phyloP scores from a whole-genome alignment of 1,284 basidiomycete species.

The Ceratobasidium sp. region DNA sequence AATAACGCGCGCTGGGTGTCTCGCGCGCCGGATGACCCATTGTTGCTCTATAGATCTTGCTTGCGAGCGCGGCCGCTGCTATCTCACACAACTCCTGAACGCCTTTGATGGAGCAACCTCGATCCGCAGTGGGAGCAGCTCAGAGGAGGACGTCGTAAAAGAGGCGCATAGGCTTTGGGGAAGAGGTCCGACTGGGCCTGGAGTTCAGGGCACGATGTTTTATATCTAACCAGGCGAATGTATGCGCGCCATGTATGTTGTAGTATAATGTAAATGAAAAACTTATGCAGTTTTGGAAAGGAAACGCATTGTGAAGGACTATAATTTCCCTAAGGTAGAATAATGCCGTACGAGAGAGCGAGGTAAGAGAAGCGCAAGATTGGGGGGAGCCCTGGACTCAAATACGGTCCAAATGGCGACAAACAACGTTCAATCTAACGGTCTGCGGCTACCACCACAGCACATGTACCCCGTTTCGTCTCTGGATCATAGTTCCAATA shows the following conservation, averaged over 20 bases:
- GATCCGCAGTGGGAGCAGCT: slow-evolving; percentile 53
- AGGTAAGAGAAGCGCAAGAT: neutral
- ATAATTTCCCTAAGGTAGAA: no score
- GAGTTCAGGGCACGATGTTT: slow-evolving; percentile 75
- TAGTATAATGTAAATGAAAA: neutral
- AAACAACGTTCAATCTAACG: no score
- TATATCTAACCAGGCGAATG: slow-evolving; percentile 66
- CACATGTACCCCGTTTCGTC: no score
- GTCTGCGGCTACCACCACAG: neutral
- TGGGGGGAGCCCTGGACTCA: neutral
- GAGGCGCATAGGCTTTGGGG: slow-evolving; percentile 71
- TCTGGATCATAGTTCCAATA: no score
- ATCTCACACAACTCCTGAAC: slow-evolving; percentile 73
- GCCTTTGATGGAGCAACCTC: slow-evolving; percentile 64
- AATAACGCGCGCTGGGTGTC: no score
- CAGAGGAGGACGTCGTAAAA: slow-evolving; percentile 66
- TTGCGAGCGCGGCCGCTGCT: slow-evolving; percentile 82
- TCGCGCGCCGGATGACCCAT: no score
- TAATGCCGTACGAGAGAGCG: no score
- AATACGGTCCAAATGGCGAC: neutral
- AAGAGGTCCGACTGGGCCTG: slow-evolving; percentile 63
- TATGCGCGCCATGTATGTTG: neutral
- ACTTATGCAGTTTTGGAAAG: no score
- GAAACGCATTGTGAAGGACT: no score
- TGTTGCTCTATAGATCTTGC: slow-evolving; percentile 82